Evolutionary conservation across 352 stramenopile genomes (phyloP), one percentile per base, ranked within the genome.

Genomic region (Phytophthora uliginosa): DNA sequence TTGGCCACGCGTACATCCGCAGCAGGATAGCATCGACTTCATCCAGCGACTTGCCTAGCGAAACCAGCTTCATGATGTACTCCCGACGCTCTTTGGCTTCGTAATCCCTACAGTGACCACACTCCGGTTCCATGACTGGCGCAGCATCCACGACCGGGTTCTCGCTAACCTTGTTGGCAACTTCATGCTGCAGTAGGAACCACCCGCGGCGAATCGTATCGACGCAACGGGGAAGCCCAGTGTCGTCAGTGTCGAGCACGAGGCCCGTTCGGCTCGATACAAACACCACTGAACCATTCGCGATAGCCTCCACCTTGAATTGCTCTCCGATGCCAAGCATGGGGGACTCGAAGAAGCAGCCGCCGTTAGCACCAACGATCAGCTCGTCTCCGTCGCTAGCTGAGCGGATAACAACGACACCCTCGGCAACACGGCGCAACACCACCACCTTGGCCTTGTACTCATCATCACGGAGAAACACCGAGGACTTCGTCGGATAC

Each of bases 11-110:
- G 18, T 75, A 74, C 66, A 78, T 75, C 13, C 71, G 66, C 66
- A 65, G 31, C 22, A 74, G 42, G 42, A 75, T 74, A 20, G 38
- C 60, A 34, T 78, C 60, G 26, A 75, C 74, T 22, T 78, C 71
- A 38, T 71, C 60, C 31, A 78, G 3, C 20, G 71, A 71, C 28
- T 78, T 74, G n/a, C 66, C 71, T 1, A 78, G 55, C 24, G 55
- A 57, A 2, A 69, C 55, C 24, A 78, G 50, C 66, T 65, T 61
- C 66, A 78, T 66, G 36, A 78, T 71, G 48, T 75, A 58, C 20
- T 66, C 60, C 7, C 56, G 59, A 4, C 66, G 71, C n/a, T 71
- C 65, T 56, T 68, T 71, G 7, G 47, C 48, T 40, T 77, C 59
- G 17, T 53, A 8, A 24, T 69, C 28, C 0, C 24, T 60, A 48